A percentile compares a stretch with the other conserved stretches of the same genome.
phyloP scores from a whole-genome alignment of 345 rosid species.

The Triadica sebifera region DNA sequence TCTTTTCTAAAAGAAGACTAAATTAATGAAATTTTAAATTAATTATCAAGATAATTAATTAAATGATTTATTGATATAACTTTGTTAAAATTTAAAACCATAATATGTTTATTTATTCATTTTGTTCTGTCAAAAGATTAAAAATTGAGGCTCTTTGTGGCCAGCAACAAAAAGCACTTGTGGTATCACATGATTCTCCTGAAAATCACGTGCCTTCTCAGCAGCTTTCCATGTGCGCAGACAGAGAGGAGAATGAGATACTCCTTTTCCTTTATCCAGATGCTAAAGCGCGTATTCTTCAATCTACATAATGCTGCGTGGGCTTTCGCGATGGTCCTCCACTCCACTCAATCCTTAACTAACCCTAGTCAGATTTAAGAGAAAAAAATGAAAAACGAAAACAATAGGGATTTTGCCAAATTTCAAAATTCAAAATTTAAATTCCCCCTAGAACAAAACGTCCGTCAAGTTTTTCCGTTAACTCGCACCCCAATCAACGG shows the following conservation, averaged over 20 bases:
- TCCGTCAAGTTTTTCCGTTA: slow-evolving; percentile 33
- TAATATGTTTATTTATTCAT: no score
- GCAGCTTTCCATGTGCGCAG: slow-evolving; percentile 12
- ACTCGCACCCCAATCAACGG: slow-evolving; percentile 24
- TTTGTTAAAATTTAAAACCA: no score
- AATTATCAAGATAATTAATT: no score
- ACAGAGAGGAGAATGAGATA: neutral
- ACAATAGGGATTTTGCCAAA: neutral
- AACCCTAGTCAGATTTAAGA: neutral
- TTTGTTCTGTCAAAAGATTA: no score
- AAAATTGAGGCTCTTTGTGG: no score
- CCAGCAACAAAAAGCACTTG: neutral
- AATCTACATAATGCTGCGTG: slow-evolving; percentile 3
- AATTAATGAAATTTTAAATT: no score
- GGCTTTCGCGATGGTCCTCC: neutral
- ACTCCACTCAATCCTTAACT: neutral
- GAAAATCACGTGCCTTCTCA: slow-evolving; percentile 30
- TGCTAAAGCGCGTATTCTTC: slow-evolving; percentile 14
- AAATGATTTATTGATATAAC: no score
- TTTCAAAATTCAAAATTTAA: slow-evolving; percentile 35
- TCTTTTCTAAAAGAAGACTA: no score
- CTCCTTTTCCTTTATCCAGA: slow-evolving; percentile 1
- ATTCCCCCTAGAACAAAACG: slow-evolving; percentile 42
- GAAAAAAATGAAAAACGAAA: neutral
- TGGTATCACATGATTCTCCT: slow-evolving; percentile 21